These are phyloP conservation scores for Papiliotrema flavescens DNA, from an alignment of 1,284 basidiomycete genomes.

Conservation along the genomic window DNA sequence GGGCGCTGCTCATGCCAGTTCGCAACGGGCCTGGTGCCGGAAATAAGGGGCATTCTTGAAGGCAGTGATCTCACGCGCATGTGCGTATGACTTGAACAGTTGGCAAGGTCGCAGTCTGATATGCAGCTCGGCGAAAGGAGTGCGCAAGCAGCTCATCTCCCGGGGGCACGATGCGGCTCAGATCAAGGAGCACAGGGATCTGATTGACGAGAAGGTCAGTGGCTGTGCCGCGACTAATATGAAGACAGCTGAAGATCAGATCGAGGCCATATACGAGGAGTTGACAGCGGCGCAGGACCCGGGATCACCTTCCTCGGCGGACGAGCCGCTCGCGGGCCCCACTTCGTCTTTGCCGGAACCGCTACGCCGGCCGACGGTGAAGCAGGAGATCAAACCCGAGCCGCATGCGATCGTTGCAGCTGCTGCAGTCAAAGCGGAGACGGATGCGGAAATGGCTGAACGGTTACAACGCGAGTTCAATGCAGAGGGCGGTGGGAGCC, in stretches of 20 bases:
- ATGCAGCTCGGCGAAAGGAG: slow-evolving; percentile 45
- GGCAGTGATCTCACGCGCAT: slow-evolving; percentile 35
- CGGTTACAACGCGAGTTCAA: slow-evolving; percentile 34
- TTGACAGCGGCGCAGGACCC: slow-evolving; percentile 12
- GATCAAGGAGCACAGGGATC: slow-evolving; percentile 38
- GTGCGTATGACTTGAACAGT: slow-evolving; percentile 15
- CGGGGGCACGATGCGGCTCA: slow-evolving; percentile 35
- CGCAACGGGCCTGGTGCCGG: slow-evolving; percentile 24
- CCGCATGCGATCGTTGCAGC: not conserved
- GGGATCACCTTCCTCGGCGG: slow-evolving; percentile 15
- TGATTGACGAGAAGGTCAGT: slow-evolving; percentile 44
- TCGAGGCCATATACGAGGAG: slow-evolving; percentile 37
- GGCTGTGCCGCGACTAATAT: not conserved
- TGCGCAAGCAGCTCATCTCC: slow-evolving; percentile 42
- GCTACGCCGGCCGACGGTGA: slow-evolving; percentile 12
- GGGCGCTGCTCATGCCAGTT: slow-evolving; percentile 13
- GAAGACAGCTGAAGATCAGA: slow-evolving; percentile 16
- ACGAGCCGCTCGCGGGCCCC: slow-evolving; percentile 10
- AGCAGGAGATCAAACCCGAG: slow-evolving; percentile 16
- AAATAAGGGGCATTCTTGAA: slow-evolving; percentile 30
- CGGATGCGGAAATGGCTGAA: slow-evolving; percentile 28
- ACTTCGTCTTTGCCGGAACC: slow-evolving; percentile 7
- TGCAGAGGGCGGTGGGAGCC: slow-evolving; percentile 7
- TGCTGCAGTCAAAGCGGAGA: slow-evolving; percentile 6
- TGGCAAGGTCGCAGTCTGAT: not conserved